Evolutionary conservation across 306 rosid genomes (phyloP).

Genomic region (Corylus americana): DNA sequence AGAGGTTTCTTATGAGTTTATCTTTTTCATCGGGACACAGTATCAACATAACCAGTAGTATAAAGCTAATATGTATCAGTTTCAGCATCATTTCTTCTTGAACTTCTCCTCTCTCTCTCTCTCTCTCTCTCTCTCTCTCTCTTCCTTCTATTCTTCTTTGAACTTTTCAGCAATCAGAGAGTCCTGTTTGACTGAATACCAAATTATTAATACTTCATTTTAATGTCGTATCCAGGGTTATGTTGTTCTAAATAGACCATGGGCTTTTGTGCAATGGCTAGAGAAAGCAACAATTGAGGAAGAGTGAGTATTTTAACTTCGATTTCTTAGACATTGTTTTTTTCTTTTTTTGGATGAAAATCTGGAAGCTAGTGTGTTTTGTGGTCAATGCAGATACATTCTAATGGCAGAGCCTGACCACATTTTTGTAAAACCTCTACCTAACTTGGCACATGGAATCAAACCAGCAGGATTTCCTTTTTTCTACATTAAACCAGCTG

Average conservation of each 20-base stretch:
- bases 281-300: slow-evolving; percentile 83
- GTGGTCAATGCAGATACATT: slow-evolving; percentile 77
- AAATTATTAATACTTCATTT: background rate
- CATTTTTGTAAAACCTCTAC: slow-evolving; percentile 74
- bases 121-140: background rate
- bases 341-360: slow-evolving; percentile 26
- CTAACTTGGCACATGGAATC: slow-evolving; percentile 68
- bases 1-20: background rate
- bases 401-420: slow-evolving; percentile 99
- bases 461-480: slow-evolving; percentile 77
- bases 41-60: background rate
- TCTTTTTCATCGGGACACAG: background rate
- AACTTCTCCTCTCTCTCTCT: background rate
- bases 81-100: slow-evolving; percentile 13
- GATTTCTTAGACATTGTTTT: slow-evolving; percentile 8
- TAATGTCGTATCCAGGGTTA: slow-evolving; percentile 63
- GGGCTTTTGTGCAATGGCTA: slow-evolving; percentile 99
- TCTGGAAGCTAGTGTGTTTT: slow-evolving; percentile 31
- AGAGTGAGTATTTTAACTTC: slow-evolving; percentile 51
- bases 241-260: slow-evolving; percentile 87
- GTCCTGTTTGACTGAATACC: background rate
- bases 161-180: background rate
- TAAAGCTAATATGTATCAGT: slow-evolving; percentile 1
- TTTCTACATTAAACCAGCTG: slow-evolving; percentile 78
- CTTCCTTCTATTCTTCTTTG: background rate